Evolutionary conservation across 2,329 filamentous ascomycete genomes (phyloP), one percentile per base, ranked within the genome.

Genomic region (Fusarium scirpi): DNA sequence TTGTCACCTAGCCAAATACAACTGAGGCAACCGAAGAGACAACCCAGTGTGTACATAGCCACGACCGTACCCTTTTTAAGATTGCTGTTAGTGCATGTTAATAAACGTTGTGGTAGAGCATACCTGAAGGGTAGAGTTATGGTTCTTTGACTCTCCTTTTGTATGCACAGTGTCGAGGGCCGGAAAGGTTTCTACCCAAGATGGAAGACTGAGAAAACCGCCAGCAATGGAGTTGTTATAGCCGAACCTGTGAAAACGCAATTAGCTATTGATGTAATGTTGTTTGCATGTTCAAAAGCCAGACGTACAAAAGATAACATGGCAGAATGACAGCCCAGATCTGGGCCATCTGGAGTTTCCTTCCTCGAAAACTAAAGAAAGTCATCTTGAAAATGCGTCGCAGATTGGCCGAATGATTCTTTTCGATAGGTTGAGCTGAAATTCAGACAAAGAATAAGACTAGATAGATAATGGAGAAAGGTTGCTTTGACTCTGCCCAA

Each of bases 221-320:
- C 52, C 58, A 6, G 58, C 58, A 5, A 60, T 58, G 2, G 58
- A 58, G 51, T 58, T 60, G 11, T 60, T 60, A 8, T 47, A 60
- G 0, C 52, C 58, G 6, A 57, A 58, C 4, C 32, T 57, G 8
- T n/a, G 0, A 2, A 10, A 13, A 0, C 0, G 12, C 0, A 27
- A 27, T 6, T 8, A 16, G 12, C 46, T 16, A 60, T 16, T 22
- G 5, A 18, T 40, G 27, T 5, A 12, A 29, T 29, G n/a, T 10
- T 40, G 18, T 11, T 8, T 22, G 8, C 15, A 3, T 5, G 1
- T 12, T 16, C 15, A 6, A 2, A 8, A 8, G 6, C 3, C 3
- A 3, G 8, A 44, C 58, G 27, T 34, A 58, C 52, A 60, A 22
- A 8, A 61, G 27, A 29, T 61, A 61, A 3, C 58, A 58, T 1